Base-by-base conservation (phyloP, 2,329 filamentous ascomycete species). In the Sphaerostilbella broomeana region DNA sequence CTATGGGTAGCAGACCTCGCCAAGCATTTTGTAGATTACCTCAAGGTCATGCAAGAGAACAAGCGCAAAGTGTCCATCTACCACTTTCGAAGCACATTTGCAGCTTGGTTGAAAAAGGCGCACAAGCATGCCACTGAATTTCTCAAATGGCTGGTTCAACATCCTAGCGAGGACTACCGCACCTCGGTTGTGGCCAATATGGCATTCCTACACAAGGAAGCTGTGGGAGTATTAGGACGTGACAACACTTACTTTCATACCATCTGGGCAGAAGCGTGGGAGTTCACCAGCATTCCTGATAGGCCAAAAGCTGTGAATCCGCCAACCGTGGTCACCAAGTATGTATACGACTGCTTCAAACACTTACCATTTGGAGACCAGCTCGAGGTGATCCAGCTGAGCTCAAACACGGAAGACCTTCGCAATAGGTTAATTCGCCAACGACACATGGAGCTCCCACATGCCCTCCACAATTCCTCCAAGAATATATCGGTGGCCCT, bases 21-120 rank as follows among this genome's bases (percentile, higher is more conserved):
- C 0, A 90, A 89, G 52, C 78, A 87, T 50, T 71, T 84, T 17
- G 68, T 88, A 1, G 81, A 88, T 45, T 92, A 73, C 47, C 64
- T 84, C 33, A 56, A 60, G 3, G 35, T 54, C 8, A 58, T 65
- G 42, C 48, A 56, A 3, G 47, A 57, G 7, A 45, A 47, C 10
- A 34, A 49, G 0, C 51, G 48, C 0, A 53, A 52, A 2, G 69
- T 83, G 2, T 58, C 60, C 0, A 63, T 88, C 0, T 39, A 61
- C 3, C 61, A 77, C 36, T 89, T 92, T 46, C 62, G 67, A 7
- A 41, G 42, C 0, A 50, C 65, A 0, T 92, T 92, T 47, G 56
- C 61, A 21, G 37, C 44, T 0, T 88, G 81, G 80, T 52, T 84
- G 0, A 17, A 46, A 1, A 44, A 53, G 1, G 56, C 51, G 0